phyloP scores from a whole-genome alignment of 2,329 filamentous ascomycete genomes.

The Arthrobotrys pseudoclavata region DNA sequence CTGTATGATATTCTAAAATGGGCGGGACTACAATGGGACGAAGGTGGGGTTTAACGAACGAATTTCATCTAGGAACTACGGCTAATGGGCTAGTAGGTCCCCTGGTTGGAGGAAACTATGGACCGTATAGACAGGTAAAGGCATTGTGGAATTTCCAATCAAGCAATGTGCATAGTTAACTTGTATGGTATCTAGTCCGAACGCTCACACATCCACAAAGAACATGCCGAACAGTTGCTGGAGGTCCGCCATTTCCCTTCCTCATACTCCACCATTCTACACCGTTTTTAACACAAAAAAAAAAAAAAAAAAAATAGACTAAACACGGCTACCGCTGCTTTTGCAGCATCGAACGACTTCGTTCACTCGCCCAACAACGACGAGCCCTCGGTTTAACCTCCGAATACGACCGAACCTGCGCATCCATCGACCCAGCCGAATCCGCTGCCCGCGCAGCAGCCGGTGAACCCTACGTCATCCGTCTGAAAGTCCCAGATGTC shows the following conservation, averaged over 20 bases:
- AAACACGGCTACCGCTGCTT: constrained; percentile 93
- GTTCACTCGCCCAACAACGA: constrained; percentile 75
- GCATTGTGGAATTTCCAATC: not conserved
- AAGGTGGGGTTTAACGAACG: constrained; percentile 72
- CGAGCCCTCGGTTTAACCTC: constrained; percentile 73
- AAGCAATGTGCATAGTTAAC: constrained; percentile 49
- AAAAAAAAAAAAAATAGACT: constrained; percentile 63
- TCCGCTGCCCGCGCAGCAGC: constrained; percentile 77
- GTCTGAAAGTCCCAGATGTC: constrained; percentile 71
- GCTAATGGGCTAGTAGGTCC: constrained; percentile 72
- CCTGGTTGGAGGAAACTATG: constrained; percentile 81
- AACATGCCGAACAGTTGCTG: constrained; percentile 79
- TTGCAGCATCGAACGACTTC: constrained; percentile 80
- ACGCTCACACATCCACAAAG: constrained; percentile 78
- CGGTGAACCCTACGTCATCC: constrained; percentile 81
- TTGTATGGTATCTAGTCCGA: constrained; percentile 74
- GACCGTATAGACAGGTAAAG: constrained; percentile 84
- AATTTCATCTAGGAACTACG: not conserved
- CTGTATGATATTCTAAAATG: constrained; percentile 85
- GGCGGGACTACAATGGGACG: constrained; percentile 93
- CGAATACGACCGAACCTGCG: constrained; percentile 81
- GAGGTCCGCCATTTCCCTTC: constrained; percentile 64
- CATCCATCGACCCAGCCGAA: constrained; percentile 75
- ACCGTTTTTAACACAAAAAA: not conserved
- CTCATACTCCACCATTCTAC: not conserved